These are phyloP conservation scores for Trichophyton rubrum DNA, from an alignment of 2,329 filamentous ascomycete species.

Conservation along the genomic window DNA sequence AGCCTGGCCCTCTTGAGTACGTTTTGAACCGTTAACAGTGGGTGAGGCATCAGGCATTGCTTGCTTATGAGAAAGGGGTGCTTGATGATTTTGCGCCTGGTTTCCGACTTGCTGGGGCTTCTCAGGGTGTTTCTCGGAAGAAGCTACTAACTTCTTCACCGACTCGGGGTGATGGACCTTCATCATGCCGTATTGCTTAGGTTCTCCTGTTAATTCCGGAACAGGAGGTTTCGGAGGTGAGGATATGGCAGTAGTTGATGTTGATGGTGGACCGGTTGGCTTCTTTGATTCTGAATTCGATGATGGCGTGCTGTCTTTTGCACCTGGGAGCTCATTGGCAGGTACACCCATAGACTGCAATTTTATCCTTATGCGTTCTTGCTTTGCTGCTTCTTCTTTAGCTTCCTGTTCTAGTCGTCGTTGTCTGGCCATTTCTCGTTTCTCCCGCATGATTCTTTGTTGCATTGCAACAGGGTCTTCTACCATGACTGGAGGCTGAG, in stretches of 20 bases:
- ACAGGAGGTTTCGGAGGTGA: slow-evolving; percentile 49
- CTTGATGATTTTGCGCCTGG: slow-evolving; percentile 18
- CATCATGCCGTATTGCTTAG: slow-evolving; percentile 51
- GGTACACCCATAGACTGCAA: slow-evolving; percentile 41
- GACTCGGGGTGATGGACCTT: slow-evolving; percentile 47
- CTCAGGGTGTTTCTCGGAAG: slow-evolving; percentile 25
- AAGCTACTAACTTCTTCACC: slow-evolving; percentile 34
- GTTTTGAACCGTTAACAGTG: slow-evolving; percentile 6
- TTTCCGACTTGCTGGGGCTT: slow-evolving; percentile 18
- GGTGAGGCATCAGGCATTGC: not conserved
- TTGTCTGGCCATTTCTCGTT: slow-evolving; percentile 44
- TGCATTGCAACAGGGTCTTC: slow-evolving; percentile 41
- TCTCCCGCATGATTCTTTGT: slow-evolving; percentile 49
- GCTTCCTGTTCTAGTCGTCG: slow-evolving; percentile 43
- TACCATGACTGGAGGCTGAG: slow-evolving; percentile 15
- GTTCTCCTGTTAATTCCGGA: slow-evolving; percentile 44
- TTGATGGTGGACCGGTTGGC: slow-evolving; percentile 10
- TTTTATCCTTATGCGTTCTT: slow-evolving; percentile 46
- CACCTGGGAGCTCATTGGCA: slow-evolving; percentile 22
- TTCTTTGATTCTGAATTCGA: slow-evolving; percentile 3
- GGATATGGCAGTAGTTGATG: slow-evolving; percentile 27
- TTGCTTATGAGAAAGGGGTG: slow-evolving; percentile 8
- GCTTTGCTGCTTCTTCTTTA: slow-evolving; percentile 44
- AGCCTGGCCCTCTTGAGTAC: slow-evolving; percentile 13
- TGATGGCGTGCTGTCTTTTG: slow-evolving; percentile 9